Evolutionary conservation across 164 flowering plant species (phyloP), one percentile per base, ranked within the genome.

Genomic region (Taxillus chinensis): DNA sequence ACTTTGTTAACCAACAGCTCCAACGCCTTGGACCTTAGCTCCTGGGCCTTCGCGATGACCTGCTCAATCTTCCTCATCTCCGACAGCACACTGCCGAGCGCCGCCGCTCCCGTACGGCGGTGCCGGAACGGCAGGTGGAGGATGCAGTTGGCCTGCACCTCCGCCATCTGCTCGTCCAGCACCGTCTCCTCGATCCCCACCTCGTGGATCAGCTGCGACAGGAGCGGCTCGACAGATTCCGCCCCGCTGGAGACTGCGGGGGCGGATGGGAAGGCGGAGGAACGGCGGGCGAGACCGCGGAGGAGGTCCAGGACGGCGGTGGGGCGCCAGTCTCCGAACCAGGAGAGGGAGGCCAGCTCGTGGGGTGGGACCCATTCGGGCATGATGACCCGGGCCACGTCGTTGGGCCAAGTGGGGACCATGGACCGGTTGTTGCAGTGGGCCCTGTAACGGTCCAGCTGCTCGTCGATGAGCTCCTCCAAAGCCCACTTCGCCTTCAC

Each of bases 251-350:
- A 59, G 27, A 16, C 13, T 11, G 51, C 4, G 6, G 63, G 41
- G 14, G 71, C 64, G 17, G 71, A 52, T 39, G 66, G 11, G 39
- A 45, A 63, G 8, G 73, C 62, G 61, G 43, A 61, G 14, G 78
- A 49, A 45, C 71, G 59, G 50, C 55, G 67, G 46, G 70, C 53
- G 52, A 79, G 62, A 13, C 74, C 73, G 2, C 52, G 71, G 39
- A 84, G 69, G 40, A 87, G 80, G 42, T 71, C 71, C 17, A 90
- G 74, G 38, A 86, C 79, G 60, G 83, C 55, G 4, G 92, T 75
- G 52, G 97, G 97, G 15, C 95, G 74, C 95, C 97, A 90, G 55
- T 90, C 91, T 0, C 97, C 97, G 3, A 84, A 64, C 97, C 97
- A 90, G 3, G 77, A 63, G 11, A 86, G 37, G 37, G 83, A 48